Evolutionary conservation across 1,139 yeast species (phyloP).

Genomic region (Sugiyamaella xylanicola): DNA sequence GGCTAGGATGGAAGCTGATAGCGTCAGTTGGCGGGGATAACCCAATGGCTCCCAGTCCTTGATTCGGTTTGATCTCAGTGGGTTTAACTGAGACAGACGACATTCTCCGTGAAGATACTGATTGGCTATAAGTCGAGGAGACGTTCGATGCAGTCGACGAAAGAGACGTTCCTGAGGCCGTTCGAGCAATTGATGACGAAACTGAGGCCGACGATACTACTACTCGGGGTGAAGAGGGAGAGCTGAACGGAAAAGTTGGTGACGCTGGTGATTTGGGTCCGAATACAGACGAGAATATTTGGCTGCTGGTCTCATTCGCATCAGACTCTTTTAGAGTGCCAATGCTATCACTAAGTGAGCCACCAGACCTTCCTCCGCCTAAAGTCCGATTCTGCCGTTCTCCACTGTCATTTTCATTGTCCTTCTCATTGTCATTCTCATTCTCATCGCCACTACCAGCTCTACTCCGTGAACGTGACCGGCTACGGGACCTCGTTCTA

Average conservation of each 20-base stretch:
- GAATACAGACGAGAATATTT: neutral
- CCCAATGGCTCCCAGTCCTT: neutral
- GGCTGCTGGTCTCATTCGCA: neutral
- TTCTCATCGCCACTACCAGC: neutral
- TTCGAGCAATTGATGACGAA: neutral
- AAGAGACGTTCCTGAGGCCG: neutral
- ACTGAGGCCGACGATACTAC: neutral
- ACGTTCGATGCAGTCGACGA: neutral
- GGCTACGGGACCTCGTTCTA: neutral
- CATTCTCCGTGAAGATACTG: conserved; percentile 12
- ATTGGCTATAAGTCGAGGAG: neutral
- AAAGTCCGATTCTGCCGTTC: neutral
- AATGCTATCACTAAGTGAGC: neutral
- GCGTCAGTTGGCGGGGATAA: conserved; percentile 4
- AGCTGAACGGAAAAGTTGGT: neutral
- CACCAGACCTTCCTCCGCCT: neutral
- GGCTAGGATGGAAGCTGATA: conserved; percentile 25
- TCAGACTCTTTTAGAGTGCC: neutral
- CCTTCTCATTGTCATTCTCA: neutral
- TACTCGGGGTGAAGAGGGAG: neutral
- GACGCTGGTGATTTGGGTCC: neutral
- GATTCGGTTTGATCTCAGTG: neutral
- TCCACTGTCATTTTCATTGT: neutral
- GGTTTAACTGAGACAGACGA: conserved; percentile 18
- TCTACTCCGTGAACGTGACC: neutral